These are phyloP conservation scores for Tritrichomonas foetus DNA, from an alignment of 208 protist species.

Conservation along the genomic window DNA sequence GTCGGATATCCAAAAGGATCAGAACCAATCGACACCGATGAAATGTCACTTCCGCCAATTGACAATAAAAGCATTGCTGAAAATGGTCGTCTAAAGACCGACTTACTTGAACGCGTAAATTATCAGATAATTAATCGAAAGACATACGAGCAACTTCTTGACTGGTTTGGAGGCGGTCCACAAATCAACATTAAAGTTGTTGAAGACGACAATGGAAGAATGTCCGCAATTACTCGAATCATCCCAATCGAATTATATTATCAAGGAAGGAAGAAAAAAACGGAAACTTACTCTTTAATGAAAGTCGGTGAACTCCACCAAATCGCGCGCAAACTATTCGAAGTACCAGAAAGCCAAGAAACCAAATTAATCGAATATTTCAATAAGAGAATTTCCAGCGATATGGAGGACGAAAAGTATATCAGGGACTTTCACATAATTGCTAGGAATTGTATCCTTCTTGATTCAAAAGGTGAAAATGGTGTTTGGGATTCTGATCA, in stretches of 20 bases:
- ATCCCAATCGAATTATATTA: not conserved
- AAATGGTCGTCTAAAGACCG: not conserved
- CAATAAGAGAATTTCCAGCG: not conserved
- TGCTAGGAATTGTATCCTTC: not conserved
- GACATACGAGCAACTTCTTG: not conserved
- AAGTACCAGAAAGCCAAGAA: not conserved
- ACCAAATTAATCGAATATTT: not conserved
- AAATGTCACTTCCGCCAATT: not conserved
- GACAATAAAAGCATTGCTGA: not conserved
- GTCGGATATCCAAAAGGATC: not conserved
- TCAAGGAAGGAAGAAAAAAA: not conserved
- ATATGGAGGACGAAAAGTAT: not conserved
- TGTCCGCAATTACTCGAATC: not conserved
- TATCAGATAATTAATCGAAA: not conserved
- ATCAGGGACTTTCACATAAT: not conserved
- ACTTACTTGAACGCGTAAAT: not conserved
- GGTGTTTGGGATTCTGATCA: not conserved
- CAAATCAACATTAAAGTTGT: not conserved
- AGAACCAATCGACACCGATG: not conserved
- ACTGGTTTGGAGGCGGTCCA: not conserved
- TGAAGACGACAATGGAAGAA: not conserved
- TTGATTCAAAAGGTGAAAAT: too few relatives aligned
- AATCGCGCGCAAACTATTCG: not conserved
- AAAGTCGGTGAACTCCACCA: not conserved
- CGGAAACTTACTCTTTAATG: not conserved